phyloP scores from a whole-genome alignment of 2,329 filamentous ascomycete species.

The Diaporthe aspalathi region DNA sequence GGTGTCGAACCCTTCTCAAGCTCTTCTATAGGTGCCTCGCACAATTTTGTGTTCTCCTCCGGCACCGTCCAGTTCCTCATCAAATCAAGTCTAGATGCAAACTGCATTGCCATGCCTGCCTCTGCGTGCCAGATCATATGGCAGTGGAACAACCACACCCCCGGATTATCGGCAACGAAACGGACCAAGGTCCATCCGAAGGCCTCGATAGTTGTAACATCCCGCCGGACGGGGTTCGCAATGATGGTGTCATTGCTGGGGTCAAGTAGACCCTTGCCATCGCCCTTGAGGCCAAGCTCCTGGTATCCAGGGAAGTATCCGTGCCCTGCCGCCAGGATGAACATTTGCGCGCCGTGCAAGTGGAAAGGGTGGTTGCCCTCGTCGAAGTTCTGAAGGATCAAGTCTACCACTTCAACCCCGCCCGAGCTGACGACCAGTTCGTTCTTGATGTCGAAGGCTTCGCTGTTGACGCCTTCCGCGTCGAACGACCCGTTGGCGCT shows the following conservation, averaged over 20 bases:
- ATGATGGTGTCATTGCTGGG: slow-evolving; percentile 49
- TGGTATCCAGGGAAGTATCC: slow-evolving; percentile 64
- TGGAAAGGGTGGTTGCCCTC: slow-evolving; percentile 74
- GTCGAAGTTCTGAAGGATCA: slow-evolving; percentile 72
- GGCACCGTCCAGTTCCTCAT: slow-evolving; percentile 58
- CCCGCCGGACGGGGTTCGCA: slow-evolving; percentile 59
- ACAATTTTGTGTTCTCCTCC: slow-evolving; percentile 57
- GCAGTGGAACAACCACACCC: slow-evolving; percentile 56
- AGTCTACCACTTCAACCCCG: slow-evolving; percentile 62
- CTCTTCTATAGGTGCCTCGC: slow-evolving; percentile 54
- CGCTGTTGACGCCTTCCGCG: slow-evolving; percentile 63
- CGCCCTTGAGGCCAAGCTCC: slow-evolving; percentile 48
- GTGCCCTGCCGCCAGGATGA: slow-evolving; percentile 70
- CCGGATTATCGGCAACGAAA: slow-evolving; percentile 62
- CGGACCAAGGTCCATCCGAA: slow-evolving; percentile 63
- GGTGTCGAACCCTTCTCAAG: slow-evolving; percentile 61
- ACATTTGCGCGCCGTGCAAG: slow-evolving; percentile 72
- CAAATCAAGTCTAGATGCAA: slow-evolving; percentile 59
- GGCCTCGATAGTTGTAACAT: slow-evolving; percentile 57
- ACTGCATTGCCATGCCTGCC: slow-evolving; percentile 54
- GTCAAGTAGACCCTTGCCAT: slow-evolving; percentile 50
- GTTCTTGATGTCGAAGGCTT: slow-evolving; percentile 54
- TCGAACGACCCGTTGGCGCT: slow-evolving; percentile 58
- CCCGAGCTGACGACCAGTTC: slow-evolving; percentile 68
- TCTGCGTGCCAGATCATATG: slow-evolving; percentile 54